phyloP scores from a whole-genome alignment of 2,329 filamentous ascomycete species.

The Venturia pyrina region DNA sequence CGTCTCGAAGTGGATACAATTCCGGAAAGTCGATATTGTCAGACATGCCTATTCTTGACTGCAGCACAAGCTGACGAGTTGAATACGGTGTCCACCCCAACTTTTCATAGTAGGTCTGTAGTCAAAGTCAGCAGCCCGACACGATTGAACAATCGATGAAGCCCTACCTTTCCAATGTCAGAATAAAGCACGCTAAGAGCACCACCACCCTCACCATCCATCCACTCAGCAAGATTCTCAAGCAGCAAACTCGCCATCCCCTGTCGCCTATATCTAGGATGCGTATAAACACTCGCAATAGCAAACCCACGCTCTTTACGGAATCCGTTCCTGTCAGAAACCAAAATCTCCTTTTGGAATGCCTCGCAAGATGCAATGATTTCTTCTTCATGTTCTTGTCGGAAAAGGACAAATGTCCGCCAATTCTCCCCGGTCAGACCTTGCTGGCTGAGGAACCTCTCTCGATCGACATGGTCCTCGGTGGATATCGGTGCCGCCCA shows the following conservation, averaged over 20 bases:
- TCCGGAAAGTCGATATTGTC: not conserved
- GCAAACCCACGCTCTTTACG: not conserved
- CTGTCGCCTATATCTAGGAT: not conserved
- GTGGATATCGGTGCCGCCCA: not conserved
- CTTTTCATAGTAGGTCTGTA: not conserved
- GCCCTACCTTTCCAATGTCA: not conserved
- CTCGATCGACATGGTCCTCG: not conserved
- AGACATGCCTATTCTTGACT: not conserved
- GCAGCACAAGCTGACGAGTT: not conserved
- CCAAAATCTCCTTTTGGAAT: not conserved
- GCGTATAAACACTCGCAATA: conserved; percentile 6
- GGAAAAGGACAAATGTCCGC: not conserved
- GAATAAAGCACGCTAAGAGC: not conserved
- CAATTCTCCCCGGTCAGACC: not conserved
- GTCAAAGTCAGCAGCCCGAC: not conserved
- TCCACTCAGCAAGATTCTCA: not conserved
- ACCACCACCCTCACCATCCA: conserved; percentile 2
- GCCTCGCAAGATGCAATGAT: not conserved
- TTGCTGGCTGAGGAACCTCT: conserved; percentile 4
- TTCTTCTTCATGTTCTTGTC: not conserved
- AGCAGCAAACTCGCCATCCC: not conserved
- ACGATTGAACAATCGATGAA: not conserved
- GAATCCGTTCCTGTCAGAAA: not conserved
- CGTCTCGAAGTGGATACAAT: not conserved
- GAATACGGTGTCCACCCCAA: conserved; percentile 1